Percentiles rank a stretch among this genome's conserved stretches.
Evolutionary conservation across 1,139 yeast genomes (phyloP).

Genomic region (Hansenula lynferdii): DNA sequence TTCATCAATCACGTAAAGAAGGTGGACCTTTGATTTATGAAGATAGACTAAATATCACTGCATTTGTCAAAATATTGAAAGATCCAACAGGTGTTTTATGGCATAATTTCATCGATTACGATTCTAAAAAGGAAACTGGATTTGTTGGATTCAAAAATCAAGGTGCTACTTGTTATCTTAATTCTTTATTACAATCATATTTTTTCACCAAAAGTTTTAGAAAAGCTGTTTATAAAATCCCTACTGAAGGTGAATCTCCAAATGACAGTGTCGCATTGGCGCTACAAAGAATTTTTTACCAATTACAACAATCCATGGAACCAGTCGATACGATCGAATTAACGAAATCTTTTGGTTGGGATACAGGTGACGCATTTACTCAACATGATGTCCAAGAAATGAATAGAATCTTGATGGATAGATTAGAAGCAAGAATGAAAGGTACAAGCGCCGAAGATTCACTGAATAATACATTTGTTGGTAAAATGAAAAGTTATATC

Average conservation of each 20-base stretch:
- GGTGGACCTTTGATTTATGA: slow-evolving; percentile 42
- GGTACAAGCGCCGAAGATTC: slow-evolving; percentile 80
- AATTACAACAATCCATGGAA: slow-evolving; percentile 62
- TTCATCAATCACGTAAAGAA: slow-evolving; percentile 30
- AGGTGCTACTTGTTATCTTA: slow-evolving; percentile 97
- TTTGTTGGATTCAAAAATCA: slow-evolving; percentile 92
- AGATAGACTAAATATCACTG: slow-evolving; percentile 65
- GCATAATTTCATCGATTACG: slow-evolving; percentile 82
- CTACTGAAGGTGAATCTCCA: slow-evolving; percentile 58
- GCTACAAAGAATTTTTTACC: slow-evolving; percentile 81
- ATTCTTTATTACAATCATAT: slow-evolving; percentile 86
- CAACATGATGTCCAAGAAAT: slow-evolving; percentile 98
- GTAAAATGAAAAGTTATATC: slow-evolving; percentile 93
- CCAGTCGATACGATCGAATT: slow-evolving; percentile 85
- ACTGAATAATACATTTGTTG: slow-evolving; percentile 82
- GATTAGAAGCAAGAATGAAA: slow-evolving; percentile 87
- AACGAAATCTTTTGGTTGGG: slow-evolving; percentile 97
- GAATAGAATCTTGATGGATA: slow-evolving; percentile 93
- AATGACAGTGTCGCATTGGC: slow-evolving; percentile 70
- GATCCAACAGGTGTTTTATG: slow-evolving; percentile 94
- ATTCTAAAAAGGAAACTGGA: slow-evolving; percentile 84
- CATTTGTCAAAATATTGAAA: slow-evolving; percentile 68
- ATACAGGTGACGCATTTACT: slow-evolving; percentile 88
- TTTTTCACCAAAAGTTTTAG: slow-evolving; percentile 82
- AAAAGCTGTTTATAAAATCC: slow-evolving; percentile 82